These are phyloP conservation scores for Graphilbum ipis-grandicollis DNA, from an alignment of 2,329 filamentous ascomycete genomes.

Conservation along the genomic window DNA sequence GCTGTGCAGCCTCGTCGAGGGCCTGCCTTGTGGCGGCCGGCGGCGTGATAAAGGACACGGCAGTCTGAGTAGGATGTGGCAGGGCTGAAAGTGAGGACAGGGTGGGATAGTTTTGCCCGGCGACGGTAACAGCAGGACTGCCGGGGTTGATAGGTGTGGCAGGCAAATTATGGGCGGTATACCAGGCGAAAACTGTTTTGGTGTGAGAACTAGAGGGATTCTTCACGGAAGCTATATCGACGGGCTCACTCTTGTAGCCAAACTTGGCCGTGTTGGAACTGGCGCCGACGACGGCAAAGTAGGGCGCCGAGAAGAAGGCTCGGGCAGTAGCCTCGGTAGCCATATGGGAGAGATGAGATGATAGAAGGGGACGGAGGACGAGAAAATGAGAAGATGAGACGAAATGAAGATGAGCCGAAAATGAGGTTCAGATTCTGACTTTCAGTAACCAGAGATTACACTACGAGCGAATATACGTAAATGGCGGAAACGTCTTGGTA, in stretches of 20 bases:
- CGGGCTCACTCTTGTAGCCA: constrained; percentile 68
- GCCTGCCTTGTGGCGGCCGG: constrained; percentile 59
- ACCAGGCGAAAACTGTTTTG: constrained; percentile 63
- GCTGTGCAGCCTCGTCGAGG: constrained; percentile 57
- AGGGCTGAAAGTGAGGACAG: constrained; percentile 49
- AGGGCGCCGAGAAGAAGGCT: constrained; percentile 62
- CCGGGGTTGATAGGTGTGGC: constrained; percentile 74
- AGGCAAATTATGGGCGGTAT: constrained; percentile 56
- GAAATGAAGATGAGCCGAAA: background rate
- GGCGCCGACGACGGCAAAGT: constrained; percentile 80
- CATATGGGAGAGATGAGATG: constrained; percentile 23
- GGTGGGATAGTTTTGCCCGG: constrained; percentile 39
- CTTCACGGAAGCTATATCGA: too few relatives aligned
- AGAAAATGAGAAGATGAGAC: background rate
- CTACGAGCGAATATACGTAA: too few relatives aligned
- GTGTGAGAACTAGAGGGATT: background rate
- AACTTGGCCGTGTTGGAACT: constrained; percentile 73
- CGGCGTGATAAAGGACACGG: constrained; percentile 75
- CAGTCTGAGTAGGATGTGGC: constrained; percentile 48
- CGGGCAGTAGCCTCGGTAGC: constrained; percentile 55
- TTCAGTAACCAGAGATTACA: too few relatives aligned
- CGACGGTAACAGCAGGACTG: constrained; percentile 44
- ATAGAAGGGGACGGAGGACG: background rate
- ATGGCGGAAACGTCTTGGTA: background rate
- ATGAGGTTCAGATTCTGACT: too few relatives aligned